Base-by-base conservation (phyloP, 495 filamentous ascomycete genomes). In the Cercophora newfieldiana region DNA sequence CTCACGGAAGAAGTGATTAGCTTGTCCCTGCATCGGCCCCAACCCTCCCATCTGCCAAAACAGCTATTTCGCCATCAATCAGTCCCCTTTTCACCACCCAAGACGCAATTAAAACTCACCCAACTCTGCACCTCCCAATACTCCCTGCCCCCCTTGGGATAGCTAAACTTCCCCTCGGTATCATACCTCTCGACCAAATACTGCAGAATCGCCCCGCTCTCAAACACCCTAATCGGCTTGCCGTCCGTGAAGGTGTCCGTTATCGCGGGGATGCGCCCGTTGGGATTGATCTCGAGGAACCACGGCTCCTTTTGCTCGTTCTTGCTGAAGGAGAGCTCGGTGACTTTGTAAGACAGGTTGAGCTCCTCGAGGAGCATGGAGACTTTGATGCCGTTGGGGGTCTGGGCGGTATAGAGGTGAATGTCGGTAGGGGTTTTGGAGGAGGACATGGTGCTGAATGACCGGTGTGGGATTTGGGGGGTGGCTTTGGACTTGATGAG, bases 231-330 rank as follows among this genome's bases (percentile, higher is more conserved):
- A 76, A 96, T 93, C 31, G 80, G 78, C 69, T 90, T 81, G 63
- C 92, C 92, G 73, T 95, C 90, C 1, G 74, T 69, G 71, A 89
- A 87, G 12, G 84, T 87, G 75, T 97, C 94, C 25, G 90, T 94
- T 25, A 97, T 69, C 18, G 94, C 94, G n/a, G 94, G 94, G 70
- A 97, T 96, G 64, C 94, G 91, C 69, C 94, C 94, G 73, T 97
- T 97, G 60, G 94, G 94, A 79, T 97, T 97, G 77, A 97, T 95
- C 44, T 87, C 87, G 48, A 96, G 84, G 81, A 94, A 97, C 91
- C 91, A 96, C 1, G 80, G 83, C 64, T 83, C 82, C 68, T 73
- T 97, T 71, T 97, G 94, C 7, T 74, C 81, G 69, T 92, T 90
- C 71, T 90, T 91, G 67, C 72, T 75, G 49, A 97, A 82, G 25